A percentile compares a stretch with the other conserved stretches of the same genome.
Conservation (phyloP, 768 basidiomycete genomes). For the Grammothele lineata region DNA sequence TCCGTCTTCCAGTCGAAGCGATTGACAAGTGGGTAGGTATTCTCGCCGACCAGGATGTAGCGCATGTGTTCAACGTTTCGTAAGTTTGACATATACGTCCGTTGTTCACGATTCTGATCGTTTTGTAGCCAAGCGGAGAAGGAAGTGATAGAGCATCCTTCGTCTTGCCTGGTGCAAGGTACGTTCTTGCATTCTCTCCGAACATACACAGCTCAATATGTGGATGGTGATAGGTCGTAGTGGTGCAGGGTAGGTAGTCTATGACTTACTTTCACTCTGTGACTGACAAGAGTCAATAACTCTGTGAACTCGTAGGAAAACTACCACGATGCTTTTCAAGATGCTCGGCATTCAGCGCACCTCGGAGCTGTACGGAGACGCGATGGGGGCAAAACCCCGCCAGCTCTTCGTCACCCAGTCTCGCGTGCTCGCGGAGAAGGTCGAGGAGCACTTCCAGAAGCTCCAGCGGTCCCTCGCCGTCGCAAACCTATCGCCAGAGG, state of each 20-base stretch:
- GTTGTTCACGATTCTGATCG: too few species aligned
- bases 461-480: conserved; percentile 35
- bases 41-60: conserved; percentile 42
- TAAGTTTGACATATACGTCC: conserved; percentile 15
- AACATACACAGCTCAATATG: too few species aligned
- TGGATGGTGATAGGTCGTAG: too few species aligned
- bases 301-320: conserved; percentile 64
- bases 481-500: conserved; percentile 31
- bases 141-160: conserved; percentile 52
- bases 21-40: conserved; percentile 36
- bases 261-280: too few species aligned
- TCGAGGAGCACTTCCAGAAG: conserved; percentile 61
- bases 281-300: too few species aligned
- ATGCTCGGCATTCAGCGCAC: conserved; percentile 66
- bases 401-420: conserved; percentile 77
- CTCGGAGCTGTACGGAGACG: conserved; percentile 35
- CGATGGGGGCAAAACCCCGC: conserved; percentile 42
- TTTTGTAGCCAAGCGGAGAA: conserved; percentile 40
- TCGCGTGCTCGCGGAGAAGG: conserved; percentile 58
- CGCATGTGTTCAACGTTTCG: conserved; percentile 30
- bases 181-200: background rate
- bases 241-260: conserved; percentile 57
- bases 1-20: too few species aligned
- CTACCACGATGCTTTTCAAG: conserved; percentile 73
- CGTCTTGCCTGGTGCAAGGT: conserved; percentile 61